Conservation (phyloP, 2,329 filamentous ascomycete genomes). For the Trichoderma simmonsii region DNA sequence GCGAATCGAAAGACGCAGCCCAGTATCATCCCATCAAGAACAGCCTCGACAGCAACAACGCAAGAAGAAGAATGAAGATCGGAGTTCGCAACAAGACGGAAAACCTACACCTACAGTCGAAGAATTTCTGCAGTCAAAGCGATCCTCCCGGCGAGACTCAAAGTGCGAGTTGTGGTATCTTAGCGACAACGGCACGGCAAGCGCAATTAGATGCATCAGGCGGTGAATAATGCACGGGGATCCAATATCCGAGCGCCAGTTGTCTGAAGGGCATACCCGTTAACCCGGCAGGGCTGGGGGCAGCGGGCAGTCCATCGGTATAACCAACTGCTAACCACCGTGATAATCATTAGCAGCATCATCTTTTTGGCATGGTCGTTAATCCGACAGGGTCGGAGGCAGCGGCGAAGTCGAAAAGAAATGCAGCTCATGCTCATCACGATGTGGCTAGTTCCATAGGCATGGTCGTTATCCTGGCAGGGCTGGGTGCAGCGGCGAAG, state of each 20-base stretch:
- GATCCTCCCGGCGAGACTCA: not conserved
- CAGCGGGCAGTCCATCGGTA: constrained; percentile 3
- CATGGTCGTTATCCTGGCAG: constrained; percentile 17
- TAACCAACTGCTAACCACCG: not conserved
- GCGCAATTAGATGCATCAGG: not conserved
- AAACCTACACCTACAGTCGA: not conserved
- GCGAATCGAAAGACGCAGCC: not conserved
- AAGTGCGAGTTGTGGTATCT: not conserved
- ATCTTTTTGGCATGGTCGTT: constrained; percentile 1
- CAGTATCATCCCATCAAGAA: not conserved
- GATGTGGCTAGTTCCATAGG: not conserved
- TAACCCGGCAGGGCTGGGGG: constrained; percentile 14
- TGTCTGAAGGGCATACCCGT: constrained; percentile 1
- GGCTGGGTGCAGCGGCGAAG: constrained; percentile 14
- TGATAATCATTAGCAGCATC: not conserved
- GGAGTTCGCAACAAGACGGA: not conserved
- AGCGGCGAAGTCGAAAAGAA: not conserved
- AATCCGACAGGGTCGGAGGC: constrained; percentile 16
- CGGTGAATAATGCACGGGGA: not conserved
- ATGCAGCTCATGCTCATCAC: not conserved
- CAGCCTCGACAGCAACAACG: not conserved
- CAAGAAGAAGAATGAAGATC: not conserved
- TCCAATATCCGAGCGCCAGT: not conserved
- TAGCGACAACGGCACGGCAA: not conserved
- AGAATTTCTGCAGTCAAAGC: not conserved